phyloP scores from a whole-genome alignment of 805 yeast genomes.

The Starmerella bombi region DNA sequence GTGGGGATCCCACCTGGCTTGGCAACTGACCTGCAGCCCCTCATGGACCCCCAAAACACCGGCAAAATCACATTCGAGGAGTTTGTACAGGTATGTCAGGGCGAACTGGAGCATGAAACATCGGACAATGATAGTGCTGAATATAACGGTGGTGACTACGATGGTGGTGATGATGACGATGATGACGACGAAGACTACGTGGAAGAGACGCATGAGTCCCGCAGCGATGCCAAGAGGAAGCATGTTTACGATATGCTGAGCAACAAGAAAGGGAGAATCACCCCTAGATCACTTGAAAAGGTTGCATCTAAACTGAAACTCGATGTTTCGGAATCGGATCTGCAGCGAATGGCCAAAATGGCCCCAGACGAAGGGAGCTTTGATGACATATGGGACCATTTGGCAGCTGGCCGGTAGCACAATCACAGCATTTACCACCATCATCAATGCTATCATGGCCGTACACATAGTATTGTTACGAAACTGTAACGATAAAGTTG shows the following conservation, averaged over 20 bases:
- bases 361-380: constrained; percentile 22
- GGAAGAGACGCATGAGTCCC: neutral
- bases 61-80: constrained; percentile 25
- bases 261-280: constrained; percentile 17
- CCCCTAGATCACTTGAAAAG: constrained; percentile 21
- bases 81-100: constrained; percentile 18
- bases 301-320: constrained; percentile 23
- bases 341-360: constrained; percentile 24
- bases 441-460: too few relatives aligned
- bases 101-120: neutral
- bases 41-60: constrained; percentile 20
- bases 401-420: too few relatives aligned
- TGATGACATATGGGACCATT: constrained; percentile 21
- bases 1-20: constrained; percentile 21
- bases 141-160: neutral
- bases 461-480: too few relatives aligned
- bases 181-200: constrained; percentile 1
- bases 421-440: too few relatives aligned
- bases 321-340: constrained; percentile 22
- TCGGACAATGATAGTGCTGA: too few relatives aligned
- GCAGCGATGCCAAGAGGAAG: constrained; percentile 1
- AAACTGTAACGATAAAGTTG: too few relatives aligned
- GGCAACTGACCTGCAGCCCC: constrained; percentile 13
- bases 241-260: constrained; percentile 18
- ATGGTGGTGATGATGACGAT: constrained; percentile 10